Conservation (phyloP, 257 asterid species). For the Jasminum sambac region DNA sequence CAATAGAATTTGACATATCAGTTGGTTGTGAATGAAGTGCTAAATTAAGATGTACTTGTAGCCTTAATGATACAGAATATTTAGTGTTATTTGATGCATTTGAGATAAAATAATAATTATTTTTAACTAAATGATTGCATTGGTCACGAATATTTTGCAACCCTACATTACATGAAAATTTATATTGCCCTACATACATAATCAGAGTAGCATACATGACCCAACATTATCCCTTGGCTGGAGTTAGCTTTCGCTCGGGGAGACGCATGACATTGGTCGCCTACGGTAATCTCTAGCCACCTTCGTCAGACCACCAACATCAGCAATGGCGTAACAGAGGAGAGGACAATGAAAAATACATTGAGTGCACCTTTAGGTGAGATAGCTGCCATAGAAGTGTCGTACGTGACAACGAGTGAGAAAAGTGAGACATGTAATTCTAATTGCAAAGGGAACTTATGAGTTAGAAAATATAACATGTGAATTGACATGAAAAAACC, state of each 20-base stretch:
- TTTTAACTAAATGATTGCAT: no score
- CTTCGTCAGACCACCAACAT: background rate
- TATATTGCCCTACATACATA: no score
- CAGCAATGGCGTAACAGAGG: conserved; percentile 26
- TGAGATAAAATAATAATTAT: no score
- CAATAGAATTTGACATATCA: no score
- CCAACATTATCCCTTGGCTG: no score
- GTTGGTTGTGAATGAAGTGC: no score
- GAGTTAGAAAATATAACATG: conserved; percentile 38
- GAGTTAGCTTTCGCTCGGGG: background rate
- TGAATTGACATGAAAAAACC: conserved; percentile 49
- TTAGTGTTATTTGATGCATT: no score
- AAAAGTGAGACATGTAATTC: conserved; percentile 41
- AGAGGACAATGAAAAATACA: conserved; percentile 10
- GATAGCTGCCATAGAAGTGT: conserved; percentile 36
- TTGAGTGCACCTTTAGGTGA: conserved; percentile 22
- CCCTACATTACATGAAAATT: no score
- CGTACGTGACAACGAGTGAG: conserved; percentile 40
- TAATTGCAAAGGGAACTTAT: conserved; percentile 40
- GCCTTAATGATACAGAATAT: no score
- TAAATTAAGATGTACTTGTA: no score
- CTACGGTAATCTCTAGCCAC: conserved; percentile 26
- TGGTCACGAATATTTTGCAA: no score
- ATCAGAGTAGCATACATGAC: no score
- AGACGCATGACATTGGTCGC: background rate